phyloP scores from a whole-genome alignment of 805 yeast genomes.

The Saccharomycopsis babjevae region DNA sequence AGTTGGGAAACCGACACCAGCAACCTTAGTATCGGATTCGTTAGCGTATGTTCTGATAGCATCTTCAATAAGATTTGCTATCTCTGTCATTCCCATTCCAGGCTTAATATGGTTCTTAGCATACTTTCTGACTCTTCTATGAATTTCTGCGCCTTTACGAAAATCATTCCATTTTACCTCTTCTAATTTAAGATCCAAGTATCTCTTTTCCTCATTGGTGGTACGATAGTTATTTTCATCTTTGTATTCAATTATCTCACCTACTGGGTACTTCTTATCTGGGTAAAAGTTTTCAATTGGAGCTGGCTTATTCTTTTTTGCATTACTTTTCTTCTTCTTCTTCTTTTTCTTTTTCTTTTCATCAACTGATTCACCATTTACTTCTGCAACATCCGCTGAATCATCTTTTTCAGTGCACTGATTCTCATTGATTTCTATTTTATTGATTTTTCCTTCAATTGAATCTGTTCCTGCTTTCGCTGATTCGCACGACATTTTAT shows the following conservation, averaged over 20 bases:
- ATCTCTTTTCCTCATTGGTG: conserved; percentile 79
- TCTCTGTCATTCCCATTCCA: conserved; percentile 84
- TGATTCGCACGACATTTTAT: background rate
- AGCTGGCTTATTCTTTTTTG: conserved; percentile 42
- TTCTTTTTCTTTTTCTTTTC: conserved; percentile 30
- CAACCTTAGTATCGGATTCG: conserved; percentile 38
- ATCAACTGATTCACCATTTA: background rate
- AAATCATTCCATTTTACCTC: conserved; percentile 69
- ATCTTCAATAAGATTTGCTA: conserved; percentile 84
- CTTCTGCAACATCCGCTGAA: conserved; percentile 4
- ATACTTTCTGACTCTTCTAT: conserved; percentile 78
- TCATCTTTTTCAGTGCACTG: background rate
- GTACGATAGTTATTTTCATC: conserved; percentile 62
- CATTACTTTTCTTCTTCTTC: conserved; percentile 53
- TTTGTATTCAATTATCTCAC: conserved; percentile 75
- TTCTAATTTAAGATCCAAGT: conserved; percentile 54
- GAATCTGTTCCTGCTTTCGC: background rate
- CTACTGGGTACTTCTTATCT: conserved; percentile 71
- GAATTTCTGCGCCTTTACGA: conserved; percentile 94
- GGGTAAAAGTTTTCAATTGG: conserved; percentile 62
- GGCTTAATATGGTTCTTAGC: conserved; percentile 70
- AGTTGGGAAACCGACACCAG: conserved; percentile 98
- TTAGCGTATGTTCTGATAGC: conserved; percentile 63
- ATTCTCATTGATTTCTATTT: background rate
- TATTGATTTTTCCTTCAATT: background rate